These are phyloP conservation scores for Pseudogymnoascus sp. DNA, from an alignment of 2,329 filamentous ascomycete genomes.

Conservation along the genomic window DNA sequence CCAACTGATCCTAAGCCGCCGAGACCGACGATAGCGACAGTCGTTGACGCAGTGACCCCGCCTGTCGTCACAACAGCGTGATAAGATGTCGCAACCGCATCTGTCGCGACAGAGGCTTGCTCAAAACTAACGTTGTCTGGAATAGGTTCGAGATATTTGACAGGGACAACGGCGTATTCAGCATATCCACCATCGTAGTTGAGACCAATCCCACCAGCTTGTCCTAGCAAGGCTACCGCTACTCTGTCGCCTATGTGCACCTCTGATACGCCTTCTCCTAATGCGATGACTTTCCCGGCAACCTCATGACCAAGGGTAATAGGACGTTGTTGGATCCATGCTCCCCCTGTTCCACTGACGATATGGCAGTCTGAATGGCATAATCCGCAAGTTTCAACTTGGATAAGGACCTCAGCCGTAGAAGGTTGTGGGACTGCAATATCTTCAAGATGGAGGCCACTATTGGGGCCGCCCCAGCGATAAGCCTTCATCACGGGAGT, in stretches of 20 bases:
- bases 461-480: not conserved
- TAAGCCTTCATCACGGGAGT: not conserved
- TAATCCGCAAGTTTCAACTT: conserved; percentile 13
- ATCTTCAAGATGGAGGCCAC: not conserved
- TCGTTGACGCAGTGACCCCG: conserved; percentile 5
- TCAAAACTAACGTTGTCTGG: conserved; percentile 14
- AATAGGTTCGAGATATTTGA: conserved; percentile 2
- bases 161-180: conserved; percentile 1
- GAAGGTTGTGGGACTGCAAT: conserved; percentile 9
- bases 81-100: conserved; percentile 13
- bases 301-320: conserved; percentile 17
- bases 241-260: conserved; percentile 13
- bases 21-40: conserved; percentile 14
- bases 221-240: not conserved
- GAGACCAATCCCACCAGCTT: conserved; percentile 8
- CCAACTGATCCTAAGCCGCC: conserved; percentile 13
- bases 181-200: conserved; percentile 16
- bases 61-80: conserved; percentile 14
- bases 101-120: conserved; percentile 13
- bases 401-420: conserved; percentile 12
- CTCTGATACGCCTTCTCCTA: conserved; percentile 11
- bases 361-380: conserved; percentile 15
- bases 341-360: conserved; percentile 6
- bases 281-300: conserved; percentile 9
- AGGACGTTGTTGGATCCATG: conserved; percentile 9